Evolutionary conservation across 352 stramenopile species (phyloP).

Genomic region (Globisporangium barbulae): DNA sequence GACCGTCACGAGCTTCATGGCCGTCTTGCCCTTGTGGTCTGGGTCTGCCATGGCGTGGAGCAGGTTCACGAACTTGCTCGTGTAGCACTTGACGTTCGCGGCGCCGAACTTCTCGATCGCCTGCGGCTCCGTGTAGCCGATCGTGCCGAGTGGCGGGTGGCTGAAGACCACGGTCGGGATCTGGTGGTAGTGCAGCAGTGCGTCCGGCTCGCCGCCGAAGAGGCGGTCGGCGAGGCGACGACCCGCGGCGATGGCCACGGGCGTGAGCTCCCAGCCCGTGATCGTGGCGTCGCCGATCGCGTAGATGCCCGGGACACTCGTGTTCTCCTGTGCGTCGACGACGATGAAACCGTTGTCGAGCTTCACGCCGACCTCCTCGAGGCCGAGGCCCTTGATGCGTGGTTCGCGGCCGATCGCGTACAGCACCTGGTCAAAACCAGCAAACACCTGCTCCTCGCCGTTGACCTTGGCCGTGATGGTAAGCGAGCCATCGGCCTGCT

Average conservation of each 20-base stretch:
- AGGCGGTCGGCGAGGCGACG: conserved; percentile 89
- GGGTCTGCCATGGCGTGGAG: conserved; percentile 91
- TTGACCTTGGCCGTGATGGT: conserved; percentile 57
- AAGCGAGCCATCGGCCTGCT: conserved; percentile 83
- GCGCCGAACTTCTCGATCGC: conserved; percentile 90
- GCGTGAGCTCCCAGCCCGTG: conserved; percentile 74
- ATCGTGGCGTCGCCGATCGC: conserved; percentile 92
- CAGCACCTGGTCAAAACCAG: conserved; percentile 54
- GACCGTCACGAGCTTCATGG: conserved; percentile 92
- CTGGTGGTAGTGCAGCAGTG: conserved; percentile 88
- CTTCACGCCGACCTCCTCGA: conserved; percentile 77
- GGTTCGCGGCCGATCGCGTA: conserved; percentile 86
- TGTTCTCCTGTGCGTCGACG: conserved; percentile 92
- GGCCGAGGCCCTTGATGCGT: conserved; percentile 79
- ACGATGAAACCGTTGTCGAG: conserved; percentile 86
- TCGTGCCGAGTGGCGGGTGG: conserved; percentile 94
- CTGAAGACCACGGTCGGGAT: conserved; percentile 97
- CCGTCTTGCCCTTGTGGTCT: conserved; percentile 91
- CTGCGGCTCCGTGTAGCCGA: conserved; percentile 92
- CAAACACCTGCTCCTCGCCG: conserved; percentile 37
- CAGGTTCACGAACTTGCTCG: conserved; percentile 94
- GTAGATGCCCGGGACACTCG: conserved; percentile 83
- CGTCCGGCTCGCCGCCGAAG: conserved; percentile 81
- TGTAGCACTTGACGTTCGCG: conserved; percentile 96
- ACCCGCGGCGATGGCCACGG: conserved; percentile 86